Base-by-base conservation (phyloP, 306 rosid genomes). In the Coriaria nepalensis region DNA sequence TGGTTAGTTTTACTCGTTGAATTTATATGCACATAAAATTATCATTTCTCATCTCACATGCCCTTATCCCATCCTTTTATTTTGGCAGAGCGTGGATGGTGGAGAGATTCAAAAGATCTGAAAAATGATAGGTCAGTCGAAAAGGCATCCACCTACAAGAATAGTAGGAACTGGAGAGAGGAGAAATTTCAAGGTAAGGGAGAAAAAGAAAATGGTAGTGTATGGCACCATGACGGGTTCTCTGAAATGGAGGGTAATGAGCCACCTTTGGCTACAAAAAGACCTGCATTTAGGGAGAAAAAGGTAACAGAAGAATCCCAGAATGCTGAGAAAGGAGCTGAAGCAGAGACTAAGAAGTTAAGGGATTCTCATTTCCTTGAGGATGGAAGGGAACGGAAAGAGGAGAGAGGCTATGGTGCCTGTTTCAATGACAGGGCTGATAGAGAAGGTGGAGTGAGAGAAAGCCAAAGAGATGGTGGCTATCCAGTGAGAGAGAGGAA, bases 231-330 rank as follows among this genome's bases (percentile, higher is more conserved):
- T 59, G 79, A 71, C 49, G 68, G 74, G 42, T 63, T 70, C 58
- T n/a, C 62, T 13, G 80, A 79, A 68, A 59, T 68, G 59, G 78
- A 75, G 57, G 75, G 71, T 37, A 77, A 67, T 48, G 62, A 36
- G 54, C 65, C 59, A 10, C 63, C 78, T 50, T 52, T 73, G 50
- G 47, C 53, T 36, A 82, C 80, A 75, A 90, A 71, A 69, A 74
- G 93, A 52, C 86, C 90, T 9, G 78, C 95, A 52, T 88, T 88
- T 63, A 75, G 82, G 71, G 97, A 88, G 87, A 81, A 73, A 67
- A 88, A 88, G 64, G 62, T 71, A 60, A 60, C 68, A 6, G 61
- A 42, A 15, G 75, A 74, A 40, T 69, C 77, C 37, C 76, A 59
- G 46, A 66, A 63, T 60, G 62, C 59, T 54, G 70, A 76, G 39